Evolutionary conservation across 2,329 filamentous ascomycete genomes (phyloP).

Genomic region (Diaporthe citri): DNA sequence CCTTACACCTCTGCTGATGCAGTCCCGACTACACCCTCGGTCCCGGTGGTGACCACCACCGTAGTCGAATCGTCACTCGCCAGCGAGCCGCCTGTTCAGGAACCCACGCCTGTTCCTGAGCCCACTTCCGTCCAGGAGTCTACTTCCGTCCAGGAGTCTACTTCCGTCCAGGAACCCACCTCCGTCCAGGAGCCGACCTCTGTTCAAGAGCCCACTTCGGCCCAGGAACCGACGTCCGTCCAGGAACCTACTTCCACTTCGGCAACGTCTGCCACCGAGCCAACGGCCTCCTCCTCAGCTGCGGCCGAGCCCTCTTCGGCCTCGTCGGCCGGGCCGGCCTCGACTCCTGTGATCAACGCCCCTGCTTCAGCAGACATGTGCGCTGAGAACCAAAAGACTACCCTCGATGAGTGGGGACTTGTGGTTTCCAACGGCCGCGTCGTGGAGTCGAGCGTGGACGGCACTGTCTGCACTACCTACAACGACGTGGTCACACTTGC

Average conservation of each 20-base stretch:
- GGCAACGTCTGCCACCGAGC: background rate
- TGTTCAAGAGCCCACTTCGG: background rate
- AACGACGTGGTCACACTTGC: conserved; percentile 30
- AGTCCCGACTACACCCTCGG: background rate
- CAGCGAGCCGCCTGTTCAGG: conserved; percentile 9
- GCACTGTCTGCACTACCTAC: conserved; percentile 35
- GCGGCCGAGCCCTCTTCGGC: conserved; percentile 1
- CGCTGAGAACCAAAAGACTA: conserved; percentile 20
- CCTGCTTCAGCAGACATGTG: conserved; percentile 32
- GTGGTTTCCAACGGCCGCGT: conserved; percentile 33
- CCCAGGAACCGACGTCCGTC: background rate
- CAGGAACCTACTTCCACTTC: background rate
- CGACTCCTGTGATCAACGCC: conserved; percentile 20
- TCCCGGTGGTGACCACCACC: background rate
- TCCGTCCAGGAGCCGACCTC: background rate
- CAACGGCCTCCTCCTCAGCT: background rate
- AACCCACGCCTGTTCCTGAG: background rate
- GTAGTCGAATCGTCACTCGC: background rate
- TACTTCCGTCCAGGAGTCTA: background rate
- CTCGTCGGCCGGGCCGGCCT: background rate
- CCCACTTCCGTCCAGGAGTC: background rate
- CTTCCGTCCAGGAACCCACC: background rate
- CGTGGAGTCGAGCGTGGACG: conserved; percentile 26
- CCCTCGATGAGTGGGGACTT: conserved; percentile 30
- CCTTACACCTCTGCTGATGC: conserved; percentile 16